phyloP scores from a whole-genome alignment of 2,329 filamentous ascomycete species.

The Peltaster fructicola region DNA sequence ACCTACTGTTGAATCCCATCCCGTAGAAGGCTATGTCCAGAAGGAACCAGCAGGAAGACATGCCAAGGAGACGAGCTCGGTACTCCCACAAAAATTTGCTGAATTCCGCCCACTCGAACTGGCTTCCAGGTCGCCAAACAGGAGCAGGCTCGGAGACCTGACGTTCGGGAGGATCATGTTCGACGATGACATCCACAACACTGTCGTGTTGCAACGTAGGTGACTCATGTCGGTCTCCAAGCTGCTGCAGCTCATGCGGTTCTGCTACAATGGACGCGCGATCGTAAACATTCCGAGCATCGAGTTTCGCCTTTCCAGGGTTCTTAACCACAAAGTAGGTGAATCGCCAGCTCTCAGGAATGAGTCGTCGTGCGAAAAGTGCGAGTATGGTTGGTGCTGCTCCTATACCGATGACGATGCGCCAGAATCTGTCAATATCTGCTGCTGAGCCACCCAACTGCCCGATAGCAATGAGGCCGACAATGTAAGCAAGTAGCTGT shows the following conservation, averaged over 20 bases:
- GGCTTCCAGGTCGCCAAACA: slow-evolving; percentile 6
- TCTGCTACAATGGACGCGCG: too few relatives aligned
- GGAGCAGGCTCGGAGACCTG: slow-evolving; percentile 4
- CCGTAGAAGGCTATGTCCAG: slow-evolving; percentile 7
- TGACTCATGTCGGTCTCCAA: too few relatives aligned
- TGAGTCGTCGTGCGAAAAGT: slow-evolving; percentile 22
- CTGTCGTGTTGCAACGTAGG: too few relatives aligned
- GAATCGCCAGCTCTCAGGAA: slow-evolving; percentile 24
- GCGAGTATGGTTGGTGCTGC: slow-evolving; percentile 22
- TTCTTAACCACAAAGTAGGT: slow-evolving; percentile 21
- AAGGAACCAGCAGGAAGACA: too few relatives aligned
- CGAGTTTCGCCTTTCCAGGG: slow-evolving; percentile 16
- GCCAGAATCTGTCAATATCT: slow-evolving; percentile 23
- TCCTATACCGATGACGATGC: slow-evolving; percentile 23
- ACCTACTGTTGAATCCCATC: too few relatives aligned
- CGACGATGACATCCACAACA: too few relatives aligned
- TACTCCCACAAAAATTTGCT: slow-evolving; percentile 6
- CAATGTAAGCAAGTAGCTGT: slow-evolving; percentile 17
- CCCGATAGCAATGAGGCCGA: slow-evolving; percentile 6
- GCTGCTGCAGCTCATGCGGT: too few relatives aligned
- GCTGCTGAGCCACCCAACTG: slow-evolving; percentile 13
- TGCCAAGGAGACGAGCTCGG: slow-evolving; percentile 7
- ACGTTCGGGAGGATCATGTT: not conserved
- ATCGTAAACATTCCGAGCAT: too few relatives aligned
- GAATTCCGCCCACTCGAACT: slow-evolving; percentile 4